Base-by-base conservation (phyloP, 257 asterid genomes). In the Ligustrum vulgare region DNA sequence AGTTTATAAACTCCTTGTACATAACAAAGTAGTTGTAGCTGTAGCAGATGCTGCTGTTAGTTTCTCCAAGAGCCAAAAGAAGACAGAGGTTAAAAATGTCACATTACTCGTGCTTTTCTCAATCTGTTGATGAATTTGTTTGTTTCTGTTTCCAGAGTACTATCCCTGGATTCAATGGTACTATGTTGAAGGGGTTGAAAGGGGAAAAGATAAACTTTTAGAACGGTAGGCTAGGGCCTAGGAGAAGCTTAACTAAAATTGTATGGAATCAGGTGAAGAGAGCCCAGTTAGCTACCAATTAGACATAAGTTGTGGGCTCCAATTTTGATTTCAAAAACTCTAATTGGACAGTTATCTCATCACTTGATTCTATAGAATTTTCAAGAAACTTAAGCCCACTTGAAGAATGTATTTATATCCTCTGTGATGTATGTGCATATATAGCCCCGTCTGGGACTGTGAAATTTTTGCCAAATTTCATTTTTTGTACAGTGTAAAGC, bases 171-270 rank as follows among this genome's bases (percentile, higher is more conserved):
- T 87, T 88, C 75, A 84, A 93, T 71, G 87, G 89, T 78, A 89
- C 89, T 74, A 73, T 95, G 83, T 74, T 93, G 67, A 91, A 91
- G 89, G 98, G 97, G 68, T 83, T 95, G 49, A 95, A 90, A 90
- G 97, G 94, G 70, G 78, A 49, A 69, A 85, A 88, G 82, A 84
- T 74, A 78, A n/a, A n/a, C n/a, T n/a, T n/a, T n/a, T n/a, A n/a
- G n/a, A n/a, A n/a, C n/a, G n/a, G n/a, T n/a, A n/a, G n/a, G n/a
- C n/a, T n/a, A n/a, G n/a, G n/a, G n/a, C n/a, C n/a, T n/a, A n/a
- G n/a, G n/a, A n/a, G n/a, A n/a, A n/a, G n/a, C n/a, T n/a, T n/a
- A n/a, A n/a, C n/a, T n/a, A n/a, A n/a, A n/a, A n/a, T n/a, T n/a
- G n/a, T n/a, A n/a, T n/a, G n/a, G 89, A 77, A 77, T 84, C 81